phyloP scores from a whole-genome alignment of 257 asterid species.

The Ehretia macrophylla region DNA sequence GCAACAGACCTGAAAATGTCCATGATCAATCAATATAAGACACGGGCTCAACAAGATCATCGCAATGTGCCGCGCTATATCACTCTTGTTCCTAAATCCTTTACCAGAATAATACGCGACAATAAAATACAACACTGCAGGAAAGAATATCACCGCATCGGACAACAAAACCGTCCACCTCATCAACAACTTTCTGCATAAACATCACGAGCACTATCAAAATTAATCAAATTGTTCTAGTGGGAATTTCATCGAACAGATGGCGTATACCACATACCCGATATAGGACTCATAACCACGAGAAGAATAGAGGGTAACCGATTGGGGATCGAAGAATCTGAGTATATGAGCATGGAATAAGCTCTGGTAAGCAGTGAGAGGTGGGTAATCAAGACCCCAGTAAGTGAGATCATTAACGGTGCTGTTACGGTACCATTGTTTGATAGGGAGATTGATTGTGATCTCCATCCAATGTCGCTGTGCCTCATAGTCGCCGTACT shows the following conservation, averaged over 20 bases:
- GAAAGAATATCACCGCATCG: slow-evolving; percentile 86
- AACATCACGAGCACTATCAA: slow-evolving; percentile 24
- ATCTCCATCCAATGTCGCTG: slow-evolving; percentile 99
- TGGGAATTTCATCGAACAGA: slow-evolving; percentile 11
- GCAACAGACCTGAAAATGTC: slow-evolving; percentile 79
- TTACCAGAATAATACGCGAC: slow-evolving; percentile 46
- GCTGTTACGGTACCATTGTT: slow-evolving; percentile 80
- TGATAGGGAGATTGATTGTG: slow-evolving; percentile 66
- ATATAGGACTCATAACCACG: slow-evolving; percentile 83
- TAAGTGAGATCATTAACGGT: slow-evolving; percentile 66
- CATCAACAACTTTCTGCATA: slow-evolving; percentile 97
- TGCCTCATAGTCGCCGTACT: slow-evolving; percentile 91
- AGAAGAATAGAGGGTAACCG: slow-evolving; percentile 56
- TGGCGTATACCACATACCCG: slow-evolving; percentile 49
- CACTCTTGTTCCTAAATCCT: slow-evolving; percentile 30
- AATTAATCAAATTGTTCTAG: slow-evolving; percentile 3
- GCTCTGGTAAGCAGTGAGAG: slow-evolving; percentile 91
- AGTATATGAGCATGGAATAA: slow-evolving; percentile 66
- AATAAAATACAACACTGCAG: slow-evolving; percentile 73
- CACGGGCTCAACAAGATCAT: slow-evolving; percentile 90
- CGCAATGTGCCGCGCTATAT: slow-evolving; percentile 60
- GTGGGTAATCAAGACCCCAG: slow-evolving; percentile 98
- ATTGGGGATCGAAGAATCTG: slow-evolving; percentile 61
- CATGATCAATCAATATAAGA: slow-evolving; percentile 91
- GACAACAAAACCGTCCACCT: slow-evolving; percentile 96